Evolutionary conservation across 192 early-diverging fungal genomes (phyloP).

Genomic region (Dispira simplex): DNA sequence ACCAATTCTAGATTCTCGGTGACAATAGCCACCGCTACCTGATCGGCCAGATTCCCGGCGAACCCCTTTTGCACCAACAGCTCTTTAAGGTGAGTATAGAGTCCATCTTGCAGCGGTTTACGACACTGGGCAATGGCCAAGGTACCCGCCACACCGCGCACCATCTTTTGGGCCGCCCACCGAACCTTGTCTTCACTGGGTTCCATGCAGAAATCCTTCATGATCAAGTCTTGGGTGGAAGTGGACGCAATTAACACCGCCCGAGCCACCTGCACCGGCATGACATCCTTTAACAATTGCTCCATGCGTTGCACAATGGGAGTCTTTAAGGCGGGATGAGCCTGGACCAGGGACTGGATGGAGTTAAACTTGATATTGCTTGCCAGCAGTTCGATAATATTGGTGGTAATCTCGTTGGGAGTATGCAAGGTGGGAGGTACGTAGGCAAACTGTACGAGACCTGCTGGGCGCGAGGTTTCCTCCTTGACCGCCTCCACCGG

Average conservation of each 20-base stretch:
- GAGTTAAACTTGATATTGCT: slow-evolving; percentile 67
- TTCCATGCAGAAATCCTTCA: slow-evolving; percentile 94
- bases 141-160: slow-evolving; percentile 73
- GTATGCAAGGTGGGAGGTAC: slow-evolving; percentile 8
- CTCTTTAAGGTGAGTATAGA: slow-evolving; percentile 34
- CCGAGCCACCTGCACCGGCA: slow-evolving; percentile 80
- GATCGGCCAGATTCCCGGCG: slow-evolving; percentile 43
- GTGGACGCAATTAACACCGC: slow-evolving; percentile 87
- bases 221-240: slow-evolving; percentile 78
- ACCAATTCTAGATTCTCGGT: slow-evolving; percentile 89
- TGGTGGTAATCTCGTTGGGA: slow-evolving; percentile 9
- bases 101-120: slow-evolving; percentile 78
- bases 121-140: slow-evolving; percentile 85
- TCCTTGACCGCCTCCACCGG: not conserved
- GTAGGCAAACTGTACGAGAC: slow-evolving; percentile 7
- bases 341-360: slow-evolving; percentile 57
- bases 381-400: slow-evolving; percentile 24
- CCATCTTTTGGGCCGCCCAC: slow-evolving; percentile 90
- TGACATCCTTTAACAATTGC: slow-evolving; percentile 77
- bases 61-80: slow-evolving; percentile 25
- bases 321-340: slow-evolving; percentile 75
- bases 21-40: slow-evolving; percentile 70
- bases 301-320: slow-evolving; percentile 81
- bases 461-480: not conserved
- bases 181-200: slow-evolving; percentile 88